Percentiles rank a stretch among this genome's conserved stretches.
phyloP scores from a whole-genome alignment of 768 basidiomycete species.

The Lentinula lateritia region DNA sequence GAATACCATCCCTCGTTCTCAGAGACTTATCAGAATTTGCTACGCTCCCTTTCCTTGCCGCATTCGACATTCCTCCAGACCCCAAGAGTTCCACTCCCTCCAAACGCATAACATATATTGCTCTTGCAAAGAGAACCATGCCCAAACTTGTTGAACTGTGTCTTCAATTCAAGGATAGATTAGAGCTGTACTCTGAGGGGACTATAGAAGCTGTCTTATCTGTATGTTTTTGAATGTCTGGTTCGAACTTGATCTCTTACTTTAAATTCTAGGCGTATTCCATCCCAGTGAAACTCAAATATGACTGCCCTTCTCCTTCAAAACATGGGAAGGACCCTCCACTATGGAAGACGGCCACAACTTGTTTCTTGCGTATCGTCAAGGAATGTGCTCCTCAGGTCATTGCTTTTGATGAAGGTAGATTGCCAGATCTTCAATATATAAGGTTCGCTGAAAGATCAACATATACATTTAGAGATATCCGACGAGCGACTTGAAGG shows the following conservation, averaged over 20 bases:
- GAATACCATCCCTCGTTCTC: slow-evolving; percentile 69
- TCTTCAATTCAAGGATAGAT: slow-evolving; percentile 52
- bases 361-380: slow-evolving; percentile 67
- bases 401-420: slow-evolving; percentile 44
- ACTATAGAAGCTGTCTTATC: slow-evolving; percentile 81
- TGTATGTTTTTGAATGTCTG: slow-evolving; percentile 35
- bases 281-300: slow-evolving; percentile 90
- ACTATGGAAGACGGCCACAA: slow-evolving; percentile 94
- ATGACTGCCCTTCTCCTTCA: slow-evolving; percentile 87
- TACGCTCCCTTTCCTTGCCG: slow-evolving; percentile 82
- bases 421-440: slow-evolving; percentile 6
- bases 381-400: slow-evolving; percentile 58
- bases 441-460: neutral
- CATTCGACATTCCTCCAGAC: slow-evolving; percentile 52
- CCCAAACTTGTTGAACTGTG: slow-evolving; percentile 79
- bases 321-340: slow-evolving; percentile 84
- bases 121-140: slow-evolving; percentile 83
- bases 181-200: slow-evolving; percentile 70
- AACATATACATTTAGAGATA: slow-evolving; percentile 33
- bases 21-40: slow-evolving; percentile 81
- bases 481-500: slow-evolving; percentile 64
- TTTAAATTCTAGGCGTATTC: slow-evolving; percentile 60
- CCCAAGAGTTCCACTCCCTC: slow-evolving; percentile 38
- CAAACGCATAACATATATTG: slow-evolving; percentile 84
- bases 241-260: neutral